Evolutionary conservation across 2,329 filamentous ascomycete species (phyloP), one percentile per base, ranked within the genome.

Genomic region (Fusarium palustre): DNA sequence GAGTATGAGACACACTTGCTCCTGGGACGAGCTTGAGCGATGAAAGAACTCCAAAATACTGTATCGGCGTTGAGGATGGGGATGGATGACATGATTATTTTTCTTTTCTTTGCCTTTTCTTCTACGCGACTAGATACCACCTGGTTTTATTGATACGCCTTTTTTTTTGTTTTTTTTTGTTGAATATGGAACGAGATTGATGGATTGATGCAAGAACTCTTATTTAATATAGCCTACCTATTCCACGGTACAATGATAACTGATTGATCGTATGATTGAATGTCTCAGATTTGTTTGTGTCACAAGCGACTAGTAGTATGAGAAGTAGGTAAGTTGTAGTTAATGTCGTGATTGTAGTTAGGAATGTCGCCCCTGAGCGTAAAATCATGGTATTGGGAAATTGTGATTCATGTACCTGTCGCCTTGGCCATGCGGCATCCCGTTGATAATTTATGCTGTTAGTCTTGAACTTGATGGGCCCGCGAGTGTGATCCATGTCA

Each of bases 51-150:
- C 34, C 48, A 45, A 50, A 59, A 34, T 47, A 60, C 24, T 42
- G 41, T 47, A 54, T 43, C 55, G 68, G 68, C 68, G 59, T 68
- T 71, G 58, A 16, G 33, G 43, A 28, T 43, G 43, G 48, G 24
- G 45, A 54, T 49, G n/a, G 31, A 60, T 31, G 68, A 55, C 33
- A 36, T 59, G 42, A 62, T 43, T 25, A 25, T 9, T 38, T 68
- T 41, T 45, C 46, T 48, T n/a, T 25, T 34, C 59, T 38, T 42
- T 48, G 39, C 24, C 59, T 70, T 39, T 70, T 55, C 45, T 70
- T 70, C 48, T 70, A 54, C 64, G 68, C 59, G 54, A 68, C 63
- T 70, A 70, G 68, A 70, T 70, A 70, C 68, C 68, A 70, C 68
- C 55, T 70, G 68, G 68, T 64, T 70, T 60, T 55, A 54, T 64